phyloP scores from a whole-genome alignment of 2,329 filamentous ascomycete genomes.

The Piedraia hortae region DNA sequence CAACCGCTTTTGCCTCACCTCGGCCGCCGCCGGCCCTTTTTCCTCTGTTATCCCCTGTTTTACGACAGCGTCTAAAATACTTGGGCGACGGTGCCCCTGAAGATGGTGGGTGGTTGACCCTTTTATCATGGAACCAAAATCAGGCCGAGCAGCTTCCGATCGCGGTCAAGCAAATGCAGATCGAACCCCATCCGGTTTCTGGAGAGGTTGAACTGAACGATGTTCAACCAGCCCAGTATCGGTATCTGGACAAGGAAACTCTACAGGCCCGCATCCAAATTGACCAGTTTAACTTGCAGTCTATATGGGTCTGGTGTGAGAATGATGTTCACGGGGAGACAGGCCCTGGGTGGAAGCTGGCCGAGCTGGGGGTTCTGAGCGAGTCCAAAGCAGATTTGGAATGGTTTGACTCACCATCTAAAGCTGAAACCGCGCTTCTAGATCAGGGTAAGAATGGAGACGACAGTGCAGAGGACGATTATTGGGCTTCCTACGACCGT shows the following conservation, averaged over 20 bases:
- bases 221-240: constrained; percentile 31
- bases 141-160: constrained; percentile 31
- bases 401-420: constrained; percentile 28
- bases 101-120: constrained; percentile 31
- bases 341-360: constrained; percentile 38
- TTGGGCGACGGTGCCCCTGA: constrained; percentile 25
- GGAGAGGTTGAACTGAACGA: constrained; percentile 57
- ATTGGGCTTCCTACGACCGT: constrained; percentile 54
- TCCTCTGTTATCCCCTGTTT: constrained; percentile 32
- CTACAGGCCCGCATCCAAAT: constrained; percentile 39
- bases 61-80: constrained; percentile 34
- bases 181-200: constrained; percentile 59
- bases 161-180: constrained; percentile 30
- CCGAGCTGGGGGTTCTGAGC: constrained; percentile 33
- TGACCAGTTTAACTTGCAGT: constrained; percentile 31
- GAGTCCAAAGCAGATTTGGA: constrained; percentile 28
- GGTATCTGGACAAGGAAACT: constrained; percentile 47
- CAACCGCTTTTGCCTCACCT: constrained; percentile 30
- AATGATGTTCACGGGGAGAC: constrained; percentile 30
- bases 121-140: constrained; percentile 39
- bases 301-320: constrained; percentile 38
- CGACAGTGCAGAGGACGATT: constrained; percentile 45
- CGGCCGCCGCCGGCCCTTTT: constrained; percentile 32
- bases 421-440: constrained; percentile 32
- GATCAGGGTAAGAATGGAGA: constrained; percentile 9